These are phyloP conservation scores for Ogataea siamensis DNA, from an alignment of 805 yeast species.

Conservation along the genomic window DNA sequence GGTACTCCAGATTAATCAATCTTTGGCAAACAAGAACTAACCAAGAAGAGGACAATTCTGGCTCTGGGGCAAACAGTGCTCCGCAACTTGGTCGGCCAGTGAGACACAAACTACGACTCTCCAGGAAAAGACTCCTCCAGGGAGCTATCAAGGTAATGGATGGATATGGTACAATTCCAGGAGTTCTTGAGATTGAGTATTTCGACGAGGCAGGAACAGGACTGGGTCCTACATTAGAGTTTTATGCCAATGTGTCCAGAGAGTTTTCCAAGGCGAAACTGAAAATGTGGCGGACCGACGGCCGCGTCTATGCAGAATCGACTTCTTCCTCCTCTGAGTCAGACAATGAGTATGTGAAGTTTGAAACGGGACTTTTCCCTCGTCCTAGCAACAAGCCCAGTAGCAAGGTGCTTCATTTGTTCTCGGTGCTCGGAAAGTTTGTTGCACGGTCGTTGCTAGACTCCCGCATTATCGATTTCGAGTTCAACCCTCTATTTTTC, in stretches of 20 bases:
- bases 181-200: conserved; percentile 82
- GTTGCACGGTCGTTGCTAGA: conserved; percentile 85
- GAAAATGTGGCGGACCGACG: conserved; percentile 65
- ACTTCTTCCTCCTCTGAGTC: conserved; percentile 9
- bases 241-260: conserved; percentile 76
- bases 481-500: conserved; percentile 71
- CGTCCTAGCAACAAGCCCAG: conserved; percentile 42
- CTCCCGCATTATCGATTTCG: conserved; percentile 81
- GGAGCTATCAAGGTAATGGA: conserved; percentile 79
- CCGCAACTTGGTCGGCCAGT: conserved; percentile 71
- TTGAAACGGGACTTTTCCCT: conserved; percentile 68
- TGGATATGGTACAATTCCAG: conserved; percentile 74
- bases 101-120: conserved; percentile 75
- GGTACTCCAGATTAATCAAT: conserved; percentile 78
- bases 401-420: conserved; percentile 47
- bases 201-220: conserved; percentile 95
- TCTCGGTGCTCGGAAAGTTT: conserved; percentile 73
- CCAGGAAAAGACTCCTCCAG: conserved; percentile 65
- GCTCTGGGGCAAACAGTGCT: conserved; percentile 22
- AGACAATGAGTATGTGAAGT: conserved; percentile 16
- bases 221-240: conserved; percentile 92
- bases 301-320: conserved; percentile 9
- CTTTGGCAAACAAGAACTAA: conserved; percentile 64
- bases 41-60: conserved; percentile 32
- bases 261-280: conserved; percentile 61